Conservation (phyloP, 176 grass and related monocot species). For the Musa itinerans region DNA sequence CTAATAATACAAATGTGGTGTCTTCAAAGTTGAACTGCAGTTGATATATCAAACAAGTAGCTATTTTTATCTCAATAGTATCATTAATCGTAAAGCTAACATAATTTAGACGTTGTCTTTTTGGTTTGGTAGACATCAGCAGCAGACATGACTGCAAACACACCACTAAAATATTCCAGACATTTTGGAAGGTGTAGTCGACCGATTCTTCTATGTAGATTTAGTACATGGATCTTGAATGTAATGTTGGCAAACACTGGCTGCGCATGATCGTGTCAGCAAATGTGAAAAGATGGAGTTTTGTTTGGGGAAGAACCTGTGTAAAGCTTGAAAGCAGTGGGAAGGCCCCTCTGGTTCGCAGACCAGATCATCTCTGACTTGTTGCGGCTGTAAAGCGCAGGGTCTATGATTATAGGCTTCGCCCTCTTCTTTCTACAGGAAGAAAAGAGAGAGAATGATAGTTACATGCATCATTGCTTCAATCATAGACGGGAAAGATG, state of each 20-base stretch:
- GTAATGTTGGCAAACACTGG: neutral
- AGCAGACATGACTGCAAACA: neutral
- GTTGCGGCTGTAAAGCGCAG: constrained; percentile 50
- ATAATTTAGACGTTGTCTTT: too few species aligned
- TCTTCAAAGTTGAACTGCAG: too few species aligned
- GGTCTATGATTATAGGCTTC: constrained; percentile 78
- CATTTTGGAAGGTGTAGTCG: constrained; percentile 10
- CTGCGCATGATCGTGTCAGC: too few species aligned
- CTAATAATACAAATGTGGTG: too few species aligned
- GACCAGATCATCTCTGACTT: constrained; percentile 65
- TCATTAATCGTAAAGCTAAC: too few species aligned
- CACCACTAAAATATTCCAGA: constrained; percentile 1
- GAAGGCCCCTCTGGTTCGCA: constrained; percentile 45
- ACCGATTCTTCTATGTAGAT: neutral
- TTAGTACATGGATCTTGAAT: neutral
- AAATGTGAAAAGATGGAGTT: neutral
- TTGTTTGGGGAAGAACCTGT: constrained; percentile 37
- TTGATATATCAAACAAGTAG: too few species aligned
- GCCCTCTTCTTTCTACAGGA: constrained; percentile 80
- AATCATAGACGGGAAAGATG: neutral
- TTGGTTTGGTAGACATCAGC: neutral
- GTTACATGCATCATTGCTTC: neutral
- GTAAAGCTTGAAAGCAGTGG: constrained; percentile 78
- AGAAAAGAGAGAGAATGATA: neutral
- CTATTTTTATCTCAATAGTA: too few species aligned